Evolutionary conservation across 2,329 filamentous ascomycete genomes (phyloP).

Genomic region (Xylaria sp.): DNA sequence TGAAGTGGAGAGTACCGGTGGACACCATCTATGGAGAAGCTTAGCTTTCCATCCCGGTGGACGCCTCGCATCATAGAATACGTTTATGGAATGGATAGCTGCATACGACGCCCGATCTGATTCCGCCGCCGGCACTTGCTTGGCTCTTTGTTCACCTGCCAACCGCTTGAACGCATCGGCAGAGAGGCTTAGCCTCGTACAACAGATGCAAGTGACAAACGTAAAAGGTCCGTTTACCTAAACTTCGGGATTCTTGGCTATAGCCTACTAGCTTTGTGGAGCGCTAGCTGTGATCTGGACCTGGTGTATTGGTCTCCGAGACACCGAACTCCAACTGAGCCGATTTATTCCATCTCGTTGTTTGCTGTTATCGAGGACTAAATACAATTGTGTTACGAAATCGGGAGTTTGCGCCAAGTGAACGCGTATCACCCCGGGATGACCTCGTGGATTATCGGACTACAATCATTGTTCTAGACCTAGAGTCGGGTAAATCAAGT

Average conservation of each 20-base stretch:
- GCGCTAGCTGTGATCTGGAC: constrained; percentile 5
- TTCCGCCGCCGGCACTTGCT: not conserved
- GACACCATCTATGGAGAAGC: constrained; percentile 1
- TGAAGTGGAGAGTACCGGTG: constrained; percentile 40
- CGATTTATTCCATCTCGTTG: constrained; percentile 17
- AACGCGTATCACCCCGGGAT: not conserved
- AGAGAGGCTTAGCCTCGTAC: not conserved
- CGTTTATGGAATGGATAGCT: not conserved
- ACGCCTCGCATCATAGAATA: not conserved
- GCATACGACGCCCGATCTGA: not conserved
- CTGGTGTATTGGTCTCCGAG: constrained; percentile 28
- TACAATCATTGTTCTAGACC: not conserved
- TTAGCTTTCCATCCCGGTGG: constrained; percentile 26
- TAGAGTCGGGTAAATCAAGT: not conserved
- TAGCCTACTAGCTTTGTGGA: constrained; percentile 18
- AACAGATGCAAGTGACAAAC: not conserved
- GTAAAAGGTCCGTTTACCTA: not conserved
- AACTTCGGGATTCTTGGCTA: constrained; percentile 3
- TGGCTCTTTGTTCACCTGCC: not conserved
- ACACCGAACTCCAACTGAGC: constrained; percentile 31
- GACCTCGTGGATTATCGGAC: not conserved
- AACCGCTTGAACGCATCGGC: not conserved
- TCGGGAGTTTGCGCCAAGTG: constrained; percentile 13
- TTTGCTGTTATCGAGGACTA: constrained; percentile 19
- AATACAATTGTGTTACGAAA: constrained; percentile 27